These are phyloP conservation scores for Eimeria maxima DNA, from an alignment of 169 alveolate species.

Conservation along the genomic window DNA sequence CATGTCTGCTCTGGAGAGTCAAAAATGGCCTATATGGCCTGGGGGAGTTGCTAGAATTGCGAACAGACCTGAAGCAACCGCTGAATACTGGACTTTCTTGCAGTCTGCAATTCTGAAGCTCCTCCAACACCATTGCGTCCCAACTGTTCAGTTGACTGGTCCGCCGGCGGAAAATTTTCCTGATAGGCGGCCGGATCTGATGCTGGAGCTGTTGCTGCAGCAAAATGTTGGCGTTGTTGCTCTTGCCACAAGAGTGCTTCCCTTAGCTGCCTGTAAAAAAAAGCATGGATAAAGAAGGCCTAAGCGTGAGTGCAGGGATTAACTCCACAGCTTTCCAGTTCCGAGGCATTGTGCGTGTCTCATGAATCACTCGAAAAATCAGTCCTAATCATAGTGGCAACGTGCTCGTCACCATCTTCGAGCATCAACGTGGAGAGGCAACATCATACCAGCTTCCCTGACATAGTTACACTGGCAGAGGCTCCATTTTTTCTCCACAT, in stretches of 20 bases:
- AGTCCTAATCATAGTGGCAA: neutral
- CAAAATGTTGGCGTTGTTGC: constrained; percentile 44
- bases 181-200: neutral
- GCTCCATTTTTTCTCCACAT: neutral
- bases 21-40: no score
- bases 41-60: neutral
- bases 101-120: neutral
- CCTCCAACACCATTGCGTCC: neutral
- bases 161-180: constrained; percentile 27
- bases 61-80: constrained; percentile 26
- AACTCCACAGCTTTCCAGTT: neutral
- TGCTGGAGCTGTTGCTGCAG: constrained; percentile 46
- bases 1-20: neutral
- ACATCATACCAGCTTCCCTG: neutral
- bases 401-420: neutral
- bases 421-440: neutral
- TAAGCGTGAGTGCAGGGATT: neutral
- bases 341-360: neutral
- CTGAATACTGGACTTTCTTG: constrained; percentile 37
- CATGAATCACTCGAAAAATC: neutral
- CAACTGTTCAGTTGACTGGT: neutral
- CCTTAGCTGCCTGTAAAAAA: constrained; percentile 46
- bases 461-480: neutral
- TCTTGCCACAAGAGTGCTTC: constrained; percentile 73
- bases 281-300: neutral